Base-by-base conservation (phyloP, 1,284 basidiomycete genomes). In the Afroboletus lepidellus region DNA sequence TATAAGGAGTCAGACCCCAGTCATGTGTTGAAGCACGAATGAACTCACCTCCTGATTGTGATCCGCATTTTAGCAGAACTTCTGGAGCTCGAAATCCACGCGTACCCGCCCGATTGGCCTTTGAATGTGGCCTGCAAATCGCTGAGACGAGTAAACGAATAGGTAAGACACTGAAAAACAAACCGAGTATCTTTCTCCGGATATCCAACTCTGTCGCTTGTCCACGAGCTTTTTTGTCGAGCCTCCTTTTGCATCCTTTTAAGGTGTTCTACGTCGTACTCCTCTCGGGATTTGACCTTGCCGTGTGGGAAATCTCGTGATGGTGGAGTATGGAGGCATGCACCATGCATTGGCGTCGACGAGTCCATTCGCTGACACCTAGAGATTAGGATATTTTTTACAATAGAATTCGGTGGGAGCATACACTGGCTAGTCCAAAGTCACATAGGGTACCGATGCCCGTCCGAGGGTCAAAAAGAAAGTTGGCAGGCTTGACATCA, bases 401-500 rank as follows among this genome's bases (percentile, higher is more conserved):
- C 7, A 27, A 44, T 13, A 51, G 34, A 12, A 53, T 25, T 41
- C 57, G 20, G 38, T n/a, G 41, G 51, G 56, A 9, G 68, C 87
- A 63, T 69, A 94, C 92, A 63, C 92, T 92, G 8, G 94, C 94
- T 3, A 99, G 79, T 21, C 96, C 96, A 71, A 98, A 98, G 71
- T 99, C 96, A 60, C 94, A 96, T 9, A 99, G 74, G 0, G 91
- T 92, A 11, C 97, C 96, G 7, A 86, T 76, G 2, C 90, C 89
- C 5, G 86, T 89, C 41, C 80, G 81, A 29, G 92, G 87, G 69
- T 99, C 92, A 69, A 92, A 99, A 30, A 99, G 79, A 66, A 99
- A 99, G 71, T 99, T 99, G 56, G 96, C 96, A 16, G 96, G 97
- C 68, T 99, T 99, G 63, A 99, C 92, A 70, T 99, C 96, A 33